These are phyloP conservation scores for Raffaelea arxii DNA, from an alignment of 2,329 filamentous ascomycete genomes.

Conservation along the genomic window DNA sequence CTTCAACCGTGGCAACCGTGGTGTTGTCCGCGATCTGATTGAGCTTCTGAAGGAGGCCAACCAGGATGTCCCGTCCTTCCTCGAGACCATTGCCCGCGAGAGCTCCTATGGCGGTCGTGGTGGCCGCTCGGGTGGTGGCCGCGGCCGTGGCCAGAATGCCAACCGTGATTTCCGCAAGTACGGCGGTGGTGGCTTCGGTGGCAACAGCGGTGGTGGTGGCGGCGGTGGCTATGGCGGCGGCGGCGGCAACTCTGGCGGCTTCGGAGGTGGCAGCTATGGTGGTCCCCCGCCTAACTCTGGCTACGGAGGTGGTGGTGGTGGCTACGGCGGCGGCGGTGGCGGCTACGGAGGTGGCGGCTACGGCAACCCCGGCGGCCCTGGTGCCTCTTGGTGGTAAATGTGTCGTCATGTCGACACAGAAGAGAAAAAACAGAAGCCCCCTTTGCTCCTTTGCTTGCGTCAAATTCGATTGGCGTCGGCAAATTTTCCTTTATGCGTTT, in stretches of 20 bases:
- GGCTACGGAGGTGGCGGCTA: constrained; percentile 44
- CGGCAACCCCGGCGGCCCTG: constrained; percentile 57
- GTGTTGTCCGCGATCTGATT: constrained; percentile 90
- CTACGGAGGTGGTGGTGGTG: constrained; percentile 20
- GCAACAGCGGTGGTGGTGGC: constrained; percentile 44
- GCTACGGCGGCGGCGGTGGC: constrained; percentile 36
- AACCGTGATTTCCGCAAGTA: constrained; percentile 88
- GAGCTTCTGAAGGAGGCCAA: constrained; percentile 99
- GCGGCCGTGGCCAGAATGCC: constrained; percentile 58
- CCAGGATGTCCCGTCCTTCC: constrained; percentile 87
- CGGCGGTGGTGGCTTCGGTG: constrained; percentile 46
- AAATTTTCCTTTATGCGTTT: constrained; percentile 6
- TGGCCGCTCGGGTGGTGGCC: constrained; percentile 56
- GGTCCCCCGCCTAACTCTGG: too few species aligned
- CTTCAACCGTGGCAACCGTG: constrained; percentile 99
- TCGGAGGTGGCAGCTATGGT: constrained; percentile 29
- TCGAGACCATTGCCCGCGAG: constrained; percentile 96
- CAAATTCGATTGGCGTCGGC: too few species aligned
- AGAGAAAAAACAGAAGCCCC: not conserved
- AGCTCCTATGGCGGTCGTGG: constrained; percentile 64
- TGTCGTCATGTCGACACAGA: not conserved
- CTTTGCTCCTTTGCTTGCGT: not conserved
- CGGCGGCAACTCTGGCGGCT: constrained; percentile 30
- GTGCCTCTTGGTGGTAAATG: constrained; percentile 59
- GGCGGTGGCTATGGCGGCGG: constrained; percentile 39